Evolutionary conservation across 345 rosid species (phyloP).

Genomic region (Punica granatum): DNA sequence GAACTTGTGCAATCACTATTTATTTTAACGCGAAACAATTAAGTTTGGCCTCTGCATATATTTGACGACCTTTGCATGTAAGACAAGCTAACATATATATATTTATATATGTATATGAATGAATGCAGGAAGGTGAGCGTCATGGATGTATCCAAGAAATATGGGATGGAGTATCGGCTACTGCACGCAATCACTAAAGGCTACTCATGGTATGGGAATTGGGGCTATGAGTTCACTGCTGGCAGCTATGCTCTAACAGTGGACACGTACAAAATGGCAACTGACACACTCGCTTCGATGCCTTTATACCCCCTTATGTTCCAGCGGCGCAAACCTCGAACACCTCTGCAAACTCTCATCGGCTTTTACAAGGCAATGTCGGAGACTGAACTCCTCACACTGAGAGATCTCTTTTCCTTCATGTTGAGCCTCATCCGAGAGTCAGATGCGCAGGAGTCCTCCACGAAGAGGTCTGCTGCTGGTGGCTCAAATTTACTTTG

Average conservation of each 20-base stretch:
- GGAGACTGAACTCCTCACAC: constrained; percentile 35
- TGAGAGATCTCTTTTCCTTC: constrained; percentile 54
- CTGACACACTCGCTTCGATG: constrained; percentile 32
- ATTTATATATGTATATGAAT: too few relatives aligned
- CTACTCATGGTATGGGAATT: constrained; percentile 57
- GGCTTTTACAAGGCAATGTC: constrained; percentile 45
- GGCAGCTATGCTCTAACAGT: constrained; percentile 55
- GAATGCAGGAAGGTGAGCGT: constrained; percentile 56
- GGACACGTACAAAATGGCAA: constrained; percentile 42
- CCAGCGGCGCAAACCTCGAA: constrained; percentile 32
- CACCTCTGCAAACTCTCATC: constrained; percentile 38
- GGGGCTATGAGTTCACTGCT: constrained; percentile 60
- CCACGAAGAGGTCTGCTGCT: neutral
- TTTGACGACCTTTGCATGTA: too few relatives aligned
- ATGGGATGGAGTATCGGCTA: constrained; percentile 50
- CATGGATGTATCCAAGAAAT: constrained; percentile 71
- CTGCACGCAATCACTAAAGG: constrained; percentile 51
- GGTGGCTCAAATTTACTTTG: constrained; percentile 21
- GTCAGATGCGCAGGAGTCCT: constrained; percentile 3
- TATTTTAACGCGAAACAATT: too few relatives aligned
- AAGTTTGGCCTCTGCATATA: too few relatives aligned
- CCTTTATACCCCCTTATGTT: constrained; percentile 37
- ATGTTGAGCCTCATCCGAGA: constrained; percentile 30
- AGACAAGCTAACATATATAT: too few relatives aligned
- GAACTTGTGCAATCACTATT: too few relatives aligned